phyloP scores from a whole-genome alignment of 2,329 filamentous ascomycete genomes.

The Furcasterigmium sp. region DNA sequence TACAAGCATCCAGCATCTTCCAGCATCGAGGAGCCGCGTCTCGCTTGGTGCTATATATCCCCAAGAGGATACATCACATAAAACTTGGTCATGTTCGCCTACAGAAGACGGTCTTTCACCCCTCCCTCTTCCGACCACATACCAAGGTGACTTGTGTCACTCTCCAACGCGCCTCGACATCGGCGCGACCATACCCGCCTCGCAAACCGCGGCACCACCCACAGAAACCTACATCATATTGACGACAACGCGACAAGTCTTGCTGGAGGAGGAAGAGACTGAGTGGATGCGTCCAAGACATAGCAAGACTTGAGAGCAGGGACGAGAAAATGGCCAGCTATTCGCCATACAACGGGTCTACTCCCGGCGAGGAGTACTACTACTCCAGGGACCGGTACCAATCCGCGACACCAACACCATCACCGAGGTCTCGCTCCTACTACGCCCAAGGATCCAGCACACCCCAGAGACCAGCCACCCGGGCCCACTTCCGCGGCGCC shows the following conservation, averaged over 20 bases:
- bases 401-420: conserved; percentile 53
- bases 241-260: conserved; percentile 9
- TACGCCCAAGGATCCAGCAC: conserved; percentile 29
- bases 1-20: conserved; percentile 22
- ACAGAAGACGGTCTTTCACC: conserved; percentile 47
- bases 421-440: conserved; percentile 47
- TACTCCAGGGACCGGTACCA: conserved; percentile 44
- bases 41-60: conserved; percentile 19
- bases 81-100: conserved; percentile 48
- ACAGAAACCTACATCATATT: conserved; percentile 11
- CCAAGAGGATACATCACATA: conserved; percentile 30
- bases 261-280: conserved; percentile 8
- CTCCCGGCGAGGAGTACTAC: conserved; percentile 45
- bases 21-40: conserved; percentile 16
- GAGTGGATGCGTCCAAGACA: conserved; percentile 22
- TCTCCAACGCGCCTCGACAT: conserved; percentile 40
- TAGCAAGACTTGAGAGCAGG: conserved; percentile 29
- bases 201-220: conserved; percentile 4
- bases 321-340: conserved; percentile 27
- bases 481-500: conserved; percentile 41
- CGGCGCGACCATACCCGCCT: conserved; percentile 28
- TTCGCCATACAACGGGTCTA: conserved; percentile 39
- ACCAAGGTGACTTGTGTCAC: conserved; percentile 54
- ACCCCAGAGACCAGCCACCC: conserved; percentile 49
- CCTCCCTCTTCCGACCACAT: conserved; percentile 55